A percentile compares a stretch with the other conserved stretches of the same genome.
These are phyloP conservation scores for Candida chilensis DNA, from an alignment of 805 yeast species.

Conservation along the genomic window DNA sequence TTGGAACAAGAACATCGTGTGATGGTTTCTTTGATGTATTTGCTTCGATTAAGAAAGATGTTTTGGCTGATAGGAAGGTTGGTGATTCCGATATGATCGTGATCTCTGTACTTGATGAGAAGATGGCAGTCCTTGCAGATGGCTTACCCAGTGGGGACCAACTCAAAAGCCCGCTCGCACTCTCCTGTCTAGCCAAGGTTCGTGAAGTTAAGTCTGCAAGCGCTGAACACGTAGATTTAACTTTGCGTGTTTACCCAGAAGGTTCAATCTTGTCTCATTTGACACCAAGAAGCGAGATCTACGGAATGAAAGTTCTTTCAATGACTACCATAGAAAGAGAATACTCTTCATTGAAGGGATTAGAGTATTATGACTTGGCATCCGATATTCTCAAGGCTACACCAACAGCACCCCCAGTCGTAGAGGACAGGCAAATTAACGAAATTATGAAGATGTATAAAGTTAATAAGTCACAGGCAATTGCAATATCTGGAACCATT, in stretches of 20 bases:
- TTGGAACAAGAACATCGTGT: conserved; percentile 76
- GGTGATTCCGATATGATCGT: conserved; percentile 73
- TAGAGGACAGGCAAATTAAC: conserved; percentile 26
- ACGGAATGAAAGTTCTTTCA: conserved; percentile 70
- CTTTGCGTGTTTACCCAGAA: conserved; percentile 55
- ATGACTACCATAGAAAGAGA: conserved; percentile 94
- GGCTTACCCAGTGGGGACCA: conserved; percentile 12
- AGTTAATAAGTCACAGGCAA: conserved; percentile 86
- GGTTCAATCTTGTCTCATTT: conserved; percentile 44
- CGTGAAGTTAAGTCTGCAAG: conserved; percentile 59
- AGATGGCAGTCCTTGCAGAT: conserved; percentile 7
- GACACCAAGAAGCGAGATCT: conserved; percentile 54
- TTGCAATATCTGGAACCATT: conserved; percentile 72
- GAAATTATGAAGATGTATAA: conserved; percentile 34
- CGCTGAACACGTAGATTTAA: conserved; percentile 64
- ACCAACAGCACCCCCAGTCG: conserved; percentile 35
- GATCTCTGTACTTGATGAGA: conserved; percentile 36
- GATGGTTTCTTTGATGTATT: conserved; percentile 86
- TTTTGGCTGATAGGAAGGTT: conserved; percentile 41
- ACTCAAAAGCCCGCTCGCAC: conserved; percentile 18
- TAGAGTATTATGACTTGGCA: conserved; percentile 74
- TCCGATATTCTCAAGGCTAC: conserved; percentile 56
- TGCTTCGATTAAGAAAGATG: conserved; percentile 52
- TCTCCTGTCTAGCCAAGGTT: conserved; percentile 76
- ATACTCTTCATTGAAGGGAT: conserved; percentile 71